These are phyloP conservation scores for Nitzschia sp. DNA, from an alignment of 108 stramenopile genomes.

Conservation along the genomic window DNA sequence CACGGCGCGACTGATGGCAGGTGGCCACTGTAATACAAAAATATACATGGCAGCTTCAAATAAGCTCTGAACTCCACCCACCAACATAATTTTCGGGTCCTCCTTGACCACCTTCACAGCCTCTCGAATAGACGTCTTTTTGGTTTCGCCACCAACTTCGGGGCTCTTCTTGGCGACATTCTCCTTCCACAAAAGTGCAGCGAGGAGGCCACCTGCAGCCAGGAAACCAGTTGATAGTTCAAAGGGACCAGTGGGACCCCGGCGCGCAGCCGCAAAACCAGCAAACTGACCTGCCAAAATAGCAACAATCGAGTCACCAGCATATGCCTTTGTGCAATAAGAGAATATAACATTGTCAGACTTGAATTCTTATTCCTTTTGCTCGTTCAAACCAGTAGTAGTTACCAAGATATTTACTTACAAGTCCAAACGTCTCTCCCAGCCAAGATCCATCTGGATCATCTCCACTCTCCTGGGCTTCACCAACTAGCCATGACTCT, in stretches of 20 bases:
- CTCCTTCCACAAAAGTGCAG: slow-evolving; percentile 89
- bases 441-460: slow-evolving; percentile 64
- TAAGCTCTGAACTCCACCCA: slow-evolving; percentile 90
- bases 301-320: slow-evolving; percentile 94
- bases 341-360: background rate
- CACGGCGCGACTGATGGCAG: slow-evolving; percentile 76
- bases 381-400: too few relatives aligned
- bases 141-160: slow-evolving; percentile 2
- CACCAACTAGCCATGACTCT: slow-evolving; percentile 96
- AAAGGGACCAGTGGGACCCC: slow-evolving; percentile 96
- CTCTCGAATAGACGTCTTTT: slow-evolving; percentile 75
- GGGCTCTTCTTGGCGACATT: slow-evolving; percentile 58
- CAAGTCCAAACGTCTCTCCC: slow-evolving; percentile 93
- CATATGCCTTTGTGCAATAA: slow-evolving; percentile 62
- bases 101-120: slow-evolving; percentile 67
- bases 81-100: slow-evolving; percentile 90
- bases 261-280: slow-evolving; percentile 61
- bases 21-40: slow-evolving; percentile 96
- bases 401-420: slow-evolving; percentile 30
- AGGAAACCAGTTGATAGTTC: slow-evolving; percentile 92
- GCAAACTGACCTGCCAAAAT: slow-evolving; percentile 94
- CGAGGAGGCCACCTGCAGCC: slow-evolving; percentile 71
- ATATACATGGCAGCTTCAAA: slow-evolving; percentile 98
- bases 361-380: too few relatives aligned
- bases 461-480: slow-evolving; percentile 70